A percentile compares a stretch with the other conserved stretches of the same genome.
Conservation (phyloP, 192 early-diverging fungal genomes). For the Coemansia sp. region DNA sequence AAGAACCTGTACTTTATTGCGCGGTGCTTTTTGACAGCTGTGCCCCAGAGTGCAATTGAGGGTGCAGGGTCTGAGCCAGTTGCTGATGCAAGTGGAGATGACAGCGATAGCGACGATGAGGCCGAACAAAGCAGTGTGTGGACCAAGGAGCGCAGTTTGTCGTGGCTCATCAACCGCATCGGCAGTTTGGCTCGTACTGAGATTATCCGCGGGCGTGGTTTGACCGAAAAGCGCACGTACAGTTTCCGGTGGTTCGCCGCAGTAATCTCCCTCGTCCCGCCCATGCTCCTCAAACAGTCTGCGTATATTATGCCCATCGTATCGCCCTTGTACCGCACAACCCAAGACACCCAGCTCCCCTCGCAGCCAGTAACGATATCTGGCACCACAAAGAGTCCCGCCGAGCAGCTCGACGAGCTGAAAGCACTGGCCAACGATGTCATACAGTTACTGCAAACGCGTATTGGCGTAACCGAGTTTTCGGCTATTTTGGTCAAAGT, state of each 20-base stretch:
- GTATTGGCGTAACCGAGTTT: conserved; percentile 73
- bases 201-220: conserved; percentile 39
- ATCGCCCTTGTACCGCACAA: conserved; percentile 76
- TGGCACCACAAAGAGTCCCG: conserved; percentile 21
- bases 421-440: conserved; percentile 79
- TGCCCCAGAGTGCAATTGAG: conserved; percentile 7
- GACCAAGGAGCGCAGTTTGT: conserved; percentile 30
- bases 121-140: conserved; percentile 19
- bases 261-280: conserved; percentile 65
- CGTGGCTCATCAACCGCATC: conserved; percentile 53
- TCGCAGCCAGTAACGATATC: conserved; percentile 9
- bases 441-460: conserved; percentile 69
- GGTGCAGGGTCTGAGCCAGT: conserved; percentile 17
- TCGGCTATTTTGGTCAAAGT: conserved; percentile 66
- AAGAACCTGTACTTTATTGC: conserved; percentile 94
- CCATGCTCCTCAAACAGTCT: conserved; percentile 55
- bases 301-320: conserved; percentile 72
- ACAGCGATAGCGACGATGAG: conserved; percentile 19
- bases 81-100: conserved; percentile 7
- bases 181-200: conserved; percentile 43
- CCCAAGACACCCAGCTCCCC: conserved; percentile 58
- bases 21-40: conserved; percentile 61
- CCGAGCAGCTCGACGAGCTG: conserved; percentile 62
- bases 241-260: conserved; percentile 95
- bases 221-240: conserved; percentile 61